Evolutionary conservation across 2,329 filamentous ascomycete genomes (phyloP).

Genomic region (Ophiosphaerella korrae): DNA sequence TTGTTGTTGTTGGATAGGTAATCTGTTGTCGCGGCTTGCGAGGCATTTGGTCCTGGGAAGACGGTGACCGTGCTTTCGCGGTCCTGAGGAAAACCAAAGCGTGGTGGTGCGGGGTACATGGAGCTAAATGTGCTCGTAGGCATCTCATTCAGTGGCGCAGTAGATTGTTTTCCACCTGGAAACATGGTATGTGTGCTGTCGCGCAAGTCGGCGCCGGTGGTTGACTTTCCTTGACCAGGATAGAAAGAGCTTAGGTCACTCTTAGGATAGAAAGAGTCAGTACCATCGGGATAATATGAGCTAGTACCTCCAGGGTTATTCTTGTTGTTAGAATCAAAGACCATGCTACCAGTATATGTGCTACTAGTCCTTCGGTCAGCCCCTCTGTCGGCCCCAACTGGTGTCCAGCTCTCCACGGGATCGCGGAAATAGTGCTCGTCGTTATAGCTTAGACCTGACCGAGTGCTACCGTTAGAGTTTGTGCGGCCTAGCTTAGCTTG

Average conservation of each 20-base stretch:
- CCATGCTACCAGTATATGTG: conserved; percentile 50
- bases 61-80: conserved; percentile 59
- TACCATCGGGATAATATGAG: conserved; percentile 44
- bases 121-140: conserved; percentile 33
- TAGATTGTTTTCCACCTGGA: conserved; percentile 25
- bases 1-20: conserved; percentile 52
- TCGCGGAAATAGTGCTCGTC: conserved; percentile 38
- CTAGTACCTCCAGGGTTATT: conserved; percentile 60
- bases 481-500: conserved; percentile 46
- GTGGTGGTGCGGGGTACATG: conserved; percentile 37
- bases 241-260: conserved; percentile 61
- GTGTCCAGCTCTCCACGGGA: conserved; percentile 45
- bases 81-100: conserved; percentile 23
- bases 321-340: conserved; percentile 49
- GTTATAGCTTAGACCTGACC: conserved; percentile 37
- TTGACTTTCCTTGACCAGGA: conserved; percentile 49
- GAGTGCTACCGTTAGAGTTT: conserved; percentile 43
- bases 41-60: conserved; percentile 33
- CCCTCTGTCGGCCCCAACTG: conserved; percentile 39
- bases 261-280: conserved; percentile 49
- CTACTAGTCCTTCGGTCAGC: conserved; percentile 49
- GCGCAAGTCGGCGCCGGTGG: conserved; percentile 66
- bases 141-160: conserved; percentile 18
- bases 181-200: conserved; percentile 57
- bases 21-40: conserved; percentile 13